Evolutionary conservation across 768 basidiomycete genomes (phyloP), one percentile per base, ranked within the genome.

Genomic region (Kwoniella shandongensis): DNA sequence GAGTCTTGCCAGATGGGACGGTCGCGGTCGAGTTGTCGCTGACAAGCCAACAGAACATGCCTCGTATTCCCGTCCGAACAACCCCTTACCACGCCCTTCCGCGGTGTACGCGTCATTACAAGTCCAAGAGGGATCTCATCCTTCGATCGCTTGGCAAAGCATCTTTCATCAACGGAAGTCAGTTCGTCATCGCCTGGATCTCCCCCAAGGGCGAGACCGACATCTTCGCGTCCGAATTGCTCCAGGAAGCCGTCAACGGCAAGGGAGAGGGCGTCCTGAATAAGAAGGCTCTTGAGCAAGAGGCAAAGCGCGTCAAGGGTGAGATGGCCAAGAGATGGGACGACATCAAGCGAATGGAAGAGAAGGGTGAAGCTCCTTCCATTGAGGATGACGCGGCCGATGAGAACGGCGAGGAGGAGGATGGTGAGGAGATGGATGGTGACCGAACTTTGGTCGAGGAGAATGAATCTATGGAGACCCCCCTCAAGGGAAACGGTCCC

Each of bases 181-280:
- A 79, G 30, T 79, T 78, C 63, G 76, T 77, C 44, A 71, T 79
- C 41, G 59, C 77, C 23, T 77, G 72, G 68, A 74, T 79, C 59
- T 73, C 68, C 10, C 72, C 78, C 20, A 67, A 69, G 18, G 78
- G 76, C 11, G 76, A 77, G 29, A 69, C 76, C 22, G 79, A 79
- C 59, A 66, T 70, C 26, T 79, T 72, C 61, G 77, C 77, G 42
- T 76, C 74, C 46, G 79, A 78, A 39, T 66, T 75, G 22, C 58
- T 79, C 11, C 72, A 77, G 52, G 51, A 62, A n/a, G 51, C 47
- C 27, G 61, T 59, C 47, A 73, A 56, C 27, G 63, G 44, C 23
- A 52, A 41, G 13, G 44, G 41, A 15, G 49, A 52, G 13, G 41
- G 53, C 17, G 42, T 77, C 51, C 62, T 73, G 38, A 50, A 61